Evolutionary conservation across 805 yeast genomes (phyloP).

Genomic region (Priceomyces medius): DNA sequence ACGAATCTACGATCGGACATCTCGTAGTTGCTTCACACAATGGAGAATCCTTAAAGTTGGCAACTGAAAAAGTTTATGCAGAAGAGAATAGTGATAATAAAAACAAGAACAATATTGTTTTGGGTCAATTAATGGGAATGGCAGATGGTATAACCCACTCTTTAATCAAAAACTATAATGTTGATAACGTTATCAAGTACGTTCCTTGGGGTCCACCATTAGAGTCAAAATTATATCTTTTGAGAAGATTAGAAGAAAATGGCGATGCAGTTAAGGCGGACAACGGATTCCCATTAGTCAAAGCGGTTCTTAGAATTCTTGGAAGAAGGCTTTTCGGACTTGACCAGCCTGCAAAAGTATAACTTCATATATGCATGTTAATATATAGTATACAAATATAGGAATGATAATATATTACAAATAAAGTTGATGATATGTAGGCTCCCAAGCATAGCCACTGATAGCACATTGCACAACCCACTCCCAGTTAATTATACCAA

Average conservation of each 20-base stretch:
- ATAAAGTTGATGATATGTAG: constrained; percentile 6
- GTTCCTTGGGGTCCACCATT: constrained; percentile 98
- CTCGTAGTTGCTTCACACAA: constrained; percentile 92
- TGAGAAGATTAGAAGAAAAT: constrained; percentile 90
- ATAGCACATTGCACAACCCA: constrained; percentile 67
- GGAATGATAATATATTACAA: constrained; percentile 3
- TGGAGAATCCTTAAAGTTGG: constrained; percentile 69
- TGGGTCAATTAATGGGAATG: constrained; percentile 94
- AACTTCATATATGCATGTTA: background rate
- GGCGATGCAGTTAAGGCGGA: constrained; percentile 91
- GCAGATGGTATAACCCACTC: constrained; percentile 85
- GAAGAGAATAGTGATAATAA: constrained; percentile 13
- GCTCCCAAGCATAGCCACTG: constrained; percentile 32
- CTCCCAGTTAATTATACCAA: constrained; percentile 53
- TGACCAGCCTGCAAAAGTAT: background rate
- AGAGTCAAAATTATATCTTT: constrained; percentile 86
- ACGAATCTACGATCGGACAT: constrained; percentile 61
- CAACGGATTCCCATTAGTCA: constrained; percentile 73
- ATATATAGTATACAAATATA: background rate
- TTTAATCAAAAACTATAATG: constrained; percentile 61
- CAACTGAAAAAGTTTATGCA: constrained; percentile 53
- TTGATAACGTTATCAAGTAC: constrained; percentile 80
- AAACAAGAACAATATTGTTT: constrained; percentile 60
- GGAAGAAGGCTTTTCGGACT: constrained; percentile 21
- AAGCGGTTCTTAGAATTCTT: constrained; percentile 41